phyloP scores from a whole-genome alignment of 352 stramenopile species.

The Globisporangium apiculatum region DNA sequence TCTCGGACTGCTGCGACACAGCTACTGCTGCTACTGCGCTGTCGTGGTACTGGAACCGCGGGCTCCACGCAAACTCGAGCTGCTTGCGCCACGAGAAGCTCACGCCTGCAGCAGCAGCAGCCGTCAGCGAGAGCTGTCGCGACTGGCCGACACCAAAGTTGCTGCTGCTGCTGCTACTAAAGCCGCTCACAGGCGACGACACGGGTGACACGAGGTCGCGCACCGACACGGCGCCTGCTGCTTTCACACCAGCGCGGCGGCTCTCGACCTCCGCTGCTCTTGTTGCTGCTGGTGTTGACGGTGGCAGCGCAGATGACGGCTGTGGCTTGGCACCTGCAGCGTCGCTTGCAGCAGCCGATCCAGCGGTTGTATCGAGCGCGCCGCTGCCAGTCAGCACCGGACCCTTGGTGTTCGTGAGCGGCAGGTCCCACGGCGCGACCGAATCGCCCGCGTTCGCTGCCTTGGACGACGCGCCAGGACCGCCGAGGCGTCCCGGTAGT shows the following conservation, averaged over 20 bases:
- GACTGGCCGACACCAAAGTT: conserved; percentile 7
- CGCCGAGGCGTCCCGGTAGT: conserved; percentile 39
- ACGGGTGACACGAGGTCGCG: conserved; percentile 10
- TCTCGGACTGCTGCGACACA: not conserved
- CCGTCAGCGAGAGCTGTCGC: conserved; percentile 16
- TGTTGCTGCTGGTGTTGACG: too few species aligned
- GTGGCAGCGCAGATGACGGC: not conserved
- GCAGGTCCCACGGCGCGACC: conserved; percentile 71
- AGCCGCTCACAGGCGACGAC: conserved; percentile 11
- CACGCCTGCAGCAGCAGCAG: conserved; percentile 19
- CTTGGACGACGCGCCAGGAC: conserved; percentile 27
- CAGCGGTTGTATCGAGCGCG: not conserved
- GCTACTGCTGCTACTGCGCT: conserved; percentile 6
- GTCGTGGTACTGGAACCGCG: conserved; percentile 39
- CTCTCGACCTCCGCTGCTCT: not conserved
- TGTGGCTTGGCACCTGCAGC: not conserved
- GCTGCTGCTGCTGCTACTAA: not conserved
- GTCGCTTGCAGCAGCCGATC: not conserved
- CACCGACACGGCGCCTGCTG: conserved; percentile 6
- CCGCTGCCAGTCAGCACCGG: conserved; percentile 13
- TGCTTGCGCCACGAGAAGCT: conserved; percentile 50
- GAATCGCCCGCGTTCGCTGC: conserved; percentile 23
- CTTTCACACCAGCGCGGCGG: conserved; percentile 3
- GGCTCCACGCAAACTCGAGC: conserved; percentile 48
- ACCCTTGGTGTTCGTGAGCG: conserved; percentile 35